Evolutionary conservation across 495 filamentous ascomycete species (phyloP), one percentile per base, ranked within the genome.

Genomic region (Penicillium angulare): DNA sequence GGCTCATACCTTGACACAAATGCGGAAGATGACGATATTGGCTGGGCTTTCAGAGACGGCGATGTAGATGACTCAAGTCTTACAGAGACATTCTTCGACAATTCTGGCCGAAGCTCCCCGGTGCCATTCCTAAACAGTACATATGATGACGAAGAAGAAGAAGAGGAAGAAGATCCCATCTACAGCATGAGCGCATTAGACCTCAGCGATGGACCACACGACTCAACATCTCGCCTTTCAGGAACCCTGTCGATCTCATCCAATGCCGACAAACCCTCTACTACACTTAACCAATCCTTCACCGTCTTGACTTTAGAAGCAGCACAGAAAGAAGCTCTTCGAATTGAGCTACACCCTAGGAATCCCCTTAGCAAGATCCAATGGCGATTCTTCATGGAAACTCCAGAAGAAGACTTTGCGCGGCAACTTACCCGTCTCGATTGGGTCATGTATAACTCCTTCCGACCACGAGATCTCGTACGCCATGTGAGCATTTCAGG

Each of bases 401-500:
- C 82, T 21, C 73, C 83, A 5, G 86, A 93, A 23, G 88, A 91
- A 33, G 80, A 88, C 40, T 88, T 97, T 53, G 93, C 95, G 6
- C 83, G 84, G 41, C 93, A 98, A 66, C 77, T 98, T 61, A 97
- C 93, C 5, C 82, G 93, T 45, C 92, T 97, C 34, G 93, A 97
- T 71, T 97, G 92, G 93, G 80, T 90, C 61, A 91, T 95, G 83
- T 96, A 96, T 68, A 91, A 86, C 56, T 87, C 90, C n/a, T 95
- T 97, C 63, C 85, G 88, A n/a, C 87, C 92, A 35, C 87, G 93
- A 40, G 95, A 98, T 68, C 79, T 97, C 5, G 87, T 97, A 41
- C 86, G 95, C 2, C 87, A 96, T 66, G 90, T 96, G 53, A 90
- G 84, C 59, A 72, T 96, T 39, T 79, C 85, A 4, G 68, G 79